Conservation (phyloP, 2,329 filamentous ascomycete species). For the Colletotrichum euphorbiae region DNA sequence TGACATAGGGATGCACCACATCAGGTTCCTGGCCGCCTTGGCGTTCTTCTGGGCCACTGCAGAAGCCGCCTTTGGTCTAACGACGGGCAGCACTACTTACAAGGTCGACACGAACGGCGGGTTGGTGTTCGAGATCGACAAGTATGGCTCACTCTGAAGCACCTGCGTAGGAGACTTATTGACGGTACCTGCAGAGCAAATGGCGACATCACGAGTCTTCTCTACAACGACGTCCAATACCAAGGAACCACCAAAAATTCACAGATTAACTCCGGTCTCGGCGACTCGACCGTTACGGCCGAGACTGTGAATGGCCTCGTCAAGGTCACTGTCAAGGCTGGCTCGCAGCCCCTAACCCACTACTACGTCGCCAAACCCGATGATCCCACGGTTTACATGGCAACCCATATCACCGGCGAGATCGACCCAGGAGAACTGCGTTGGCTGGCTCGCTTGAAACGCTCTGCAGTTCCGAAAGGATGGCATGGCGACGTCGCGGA, state of each 20-base stretch:
- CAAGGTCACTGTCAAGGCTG: slow-evolving; percentile 42
- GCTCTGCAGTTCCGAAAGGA: slow-evolving; percentile 41
- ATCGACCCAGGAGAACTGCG: slow-evolving; percentile 42
- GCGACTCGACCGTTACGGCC: slow-evolving; percentile 41
- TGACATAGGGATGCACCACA: not conserved
- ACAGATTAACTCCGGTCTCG: slow-evolving; percentile 63
- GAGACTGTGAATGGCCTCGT: slow-evolving; percentile 41
- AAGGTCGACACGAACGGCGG: slow-evolving; percentile 44
- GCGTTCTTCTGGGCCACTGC: not conserved
- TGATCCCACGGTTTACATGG: slow-evolving; percentile 44
- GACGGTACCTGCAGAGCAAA: slow-evolving; percentile 58
- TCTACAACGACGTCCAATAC: slow-evolving; percentile 60
- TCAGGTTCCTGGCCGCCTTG: not conserved
- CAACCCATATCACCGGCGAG: slow-evolving; percentile 44
- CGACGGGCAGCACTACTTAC: slow-evolving; percentile 34
- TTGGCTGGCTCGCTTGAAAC: slow-evolving; percentile 41
- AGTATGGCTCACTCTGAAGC: slow-evolving; percentile 10
- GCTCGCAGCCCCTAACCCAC: slow-evolving; percentile 42
- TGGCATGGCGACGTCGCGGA: slow-evolving; percentile 42
- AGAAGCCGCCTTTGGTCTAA: slow-evolving; percentile 35
- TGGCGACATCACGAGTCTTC: slow-evolving; percentile 73
- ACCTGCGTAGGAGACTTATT: not conserved
- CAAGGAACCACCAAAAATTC: slow-evolving; percentile 58
- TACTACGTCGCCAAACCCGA: slow-evolving; percentile 42
- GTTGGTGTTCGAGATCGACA: slow-evolving; percentile 43